Base-by-base conservation (phyloP, 2,329 filamentous ascomycete genomes). In the Calonectria crousiana region DNA sequence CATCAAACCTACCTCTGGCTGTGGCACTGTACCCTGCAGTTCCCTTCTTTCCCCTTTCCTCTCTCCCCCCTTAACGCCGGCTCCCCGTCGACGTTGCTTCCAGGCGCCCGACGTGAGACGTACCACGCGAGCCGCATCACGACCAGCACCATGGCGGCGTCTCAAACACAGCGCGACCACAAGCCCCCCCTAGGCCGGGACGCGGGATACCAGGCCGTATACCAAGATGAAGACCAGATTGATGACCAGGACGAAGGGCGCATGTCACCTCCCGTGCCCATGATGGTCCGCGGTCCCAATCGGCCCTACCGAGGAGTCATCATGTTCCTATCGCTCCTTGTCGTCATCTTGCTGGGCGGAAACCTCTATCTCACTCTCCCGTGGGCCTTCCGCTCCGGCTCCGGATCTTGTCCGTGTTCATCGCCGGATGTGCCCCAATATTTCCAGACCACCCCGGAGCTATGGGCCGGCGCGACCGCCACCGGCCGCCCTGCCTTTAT, bases 401-500 rank as follows among this genome's bases (percentile, higher is more conserved):
- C 73, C 70, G 74, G 73, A 62, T 72, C 79, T 67, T 82, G 84
- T 71, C 81, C 82, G 52, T 84, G 83, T 67, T 76, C 73, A 44
- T 81, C 83, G 34, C 76, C 80, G 69, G 85, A 87, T 51, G 87
- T 92, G 60, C 91, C 92, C 30, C 89, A 92, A 81, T 91, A 93
- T 81, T 93, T 92, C 79, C 90, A 92, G 81, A 93, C 91, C 0
- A 87, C 85, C 30, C 90, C 91, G 4, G 87, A 92, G 82, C 82
- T 92, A 56, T 92, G 88, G 87, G 84, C 88, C 83, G 93, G 93
- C 1, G 93, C 93, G 47, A 95, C 92, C 6, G 88, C 92, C n/a
- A 95, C 93, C 1, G 94, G 94, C 18, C 86, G 85, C 71, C 87
- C 93, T 32, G 91, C 94, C 1, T 95, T 95, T 82, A 85, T 95